These are phyloP conservation scores for Mycena sp. DNA, from an alignment of 1,284 basidiomycete genomes.

Conservation along the genomic window DNA sequence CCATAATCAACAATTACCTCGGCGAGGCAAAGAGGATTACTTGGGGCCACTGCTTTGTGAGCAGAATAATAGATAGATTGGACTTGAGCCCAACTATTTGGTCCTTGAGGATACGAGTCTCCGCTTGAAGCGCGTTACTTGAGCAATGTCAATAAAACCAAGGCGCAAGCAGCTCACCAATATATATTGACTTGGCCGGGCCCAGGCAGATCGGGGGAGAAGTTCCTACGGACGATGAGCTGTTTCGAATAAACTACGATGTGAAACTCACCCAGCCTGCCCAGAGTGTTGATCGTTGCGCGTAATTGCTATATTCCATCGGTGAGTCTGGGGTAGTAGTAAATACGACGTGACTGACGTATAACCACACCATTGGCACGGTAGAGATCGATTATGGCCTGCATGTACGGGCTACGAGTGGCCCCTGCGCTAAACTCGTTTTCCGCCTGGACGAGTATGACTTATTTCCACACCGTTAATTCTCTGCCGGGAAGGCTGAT, in stretches of 20 bases:
- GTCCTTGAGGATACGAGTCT: slow-evolving; percentile 60
- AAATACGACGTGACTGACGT: slow-evolving; percentile 50
- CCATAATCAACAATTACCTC: too few species aligned
- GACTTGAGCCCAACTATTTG: slow-evolving; percentile 55
- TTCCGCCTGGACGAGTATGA: slow-evolving; percentile 59
- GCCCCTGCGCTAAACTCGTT: slow-evolving; percentile 62
- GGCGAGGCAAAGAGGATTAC: slow-evolving; percentile 58
- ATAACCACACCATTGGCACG: slow-evolving; percentile 57
- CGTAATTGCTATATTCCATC: slow-evolving; percentile 52
- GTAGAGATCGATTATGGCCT: slow-evolving; percentile 57
- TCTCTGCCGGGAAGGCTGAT: not conserved
- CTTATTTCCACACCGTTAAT: too few species aligned
- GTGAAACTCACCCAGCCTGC: slow-evolving; percentile 38
- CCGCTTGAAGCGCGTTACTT: slow-evolving; percentile 43
- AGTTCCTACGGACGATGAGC: slow-evolving; percentile 40
- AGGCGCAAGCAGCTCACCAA: slow-evolving; percentile 49
- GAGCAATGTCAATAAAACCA: not conserved
- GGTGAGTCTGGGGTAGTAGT: not conserved
- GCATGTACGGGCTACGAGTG: slow-evolving; percentile 55
- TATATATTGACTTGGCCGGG: slow-evolving; percentile 57
- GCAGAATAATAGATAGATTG: slow-evolving; percentile 57
- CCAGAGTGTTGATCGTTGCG: slow-evolving; percentile 60
- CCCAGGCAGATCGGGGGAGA: slow-evolving; percentile 55
- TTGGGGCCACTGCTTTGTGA: slow-evolving; percentile 53
- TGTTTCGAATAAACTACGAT: not conserved